Base-by-base conservation (phyloP, 176 grass and related monocot genomes). In the Carex parvula region DNA sequence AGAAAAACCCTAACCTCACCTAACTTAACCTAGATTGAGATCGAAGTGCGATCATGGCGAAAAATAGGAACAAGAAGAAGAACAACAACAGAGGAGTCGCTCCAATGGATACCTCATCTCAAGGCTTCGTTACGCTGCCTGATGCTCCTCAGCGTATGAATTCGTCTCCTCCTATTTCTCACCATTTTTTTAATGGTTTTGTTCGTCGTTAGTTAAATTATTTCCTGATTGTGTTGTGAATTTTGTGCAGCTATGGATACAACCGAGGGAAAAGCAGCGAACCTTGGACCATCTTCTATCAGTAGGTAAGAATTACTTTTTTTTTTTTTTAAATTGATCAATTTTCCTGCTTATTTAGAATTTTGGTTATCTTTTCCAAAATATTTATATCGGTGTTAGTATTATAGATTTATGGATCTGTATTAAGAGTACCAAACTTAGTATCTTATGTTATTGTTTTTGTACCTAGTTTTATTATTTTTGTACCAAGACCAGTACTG, bases 201-300 rank as follows among this genome's bases (percentile, higher is more conserved):
- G 55, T 50, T 87, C 64, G 3, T 42, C 67, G 13, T 55, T 67
- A 12, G 50, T 72, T 86, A 0, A n/a, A 24, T 77, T 39, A 0
- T 24, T 61, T 85, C 16, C 18, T 22, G 48, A 58, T 30, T 3
- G 57, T 12, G 2, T 88, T 32, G 8, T 33, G 21, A 22, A 33
- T 32, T 80, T 74, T 64, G 32, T 60, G 60, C 89, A 97, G 94
- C 88, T 11, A 93, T 97, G 94, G 94, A 97, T 81, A 92, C 84
- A 3, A 82, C 89, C 5, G 84, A 94, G 67, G 91, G 82, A 42
- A 89, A 76, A 52, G 69, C 61, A 9, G 75, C 73, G 4, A 59
- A 57, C 14, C 89, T 87, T 14, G 48, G 86, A 2, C 60, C 91
- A 77, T 61, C 85, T 81, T 91, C 87, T 62, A 90, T 91, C 72